Conservation (phyloP, 345 rosid species). For the Rhizophora apiculata region DNA sequence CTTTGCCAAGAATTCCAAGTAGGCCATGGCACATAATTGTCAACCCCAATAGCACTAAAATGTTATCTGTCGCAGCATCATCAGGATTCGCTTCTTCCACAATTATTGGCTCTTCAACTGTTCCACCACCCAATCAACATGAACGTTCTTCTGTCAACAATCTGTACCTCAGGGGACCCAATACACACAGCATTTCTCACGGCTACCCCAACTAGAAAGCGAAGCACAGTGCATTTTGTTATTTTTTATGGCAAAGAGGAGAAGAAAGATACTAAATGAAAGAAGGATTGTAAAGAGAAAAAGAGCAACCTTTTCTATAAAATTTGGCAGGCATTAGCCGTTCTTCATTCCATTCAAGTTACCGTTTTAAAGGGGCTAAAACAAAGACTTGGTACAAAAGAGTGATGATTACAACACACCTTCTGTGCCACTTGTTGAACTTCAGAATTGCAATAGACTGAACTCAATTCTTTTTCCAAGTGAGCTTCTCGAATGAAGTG, state of each 20-base stretch:
- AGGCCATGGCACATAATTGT: conserved; percentile 35
- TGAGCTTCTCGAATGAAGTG: no score
- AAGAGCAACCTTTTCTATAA: no score
- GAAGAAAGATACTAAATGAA: no score
- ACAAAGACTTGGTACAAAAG: no score
- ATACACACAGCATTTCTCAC: conserved; percentile 1
- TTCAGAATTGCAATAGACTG: no score
- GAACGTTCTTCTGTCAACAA: conserved; percentile 17
- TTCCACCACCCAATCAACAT: conserved; percentile 9
- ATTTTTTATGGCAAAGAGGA: not conserved
- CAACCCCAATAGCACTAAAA: conserved; percentile 18
- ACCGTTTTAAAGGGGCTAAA: no score
- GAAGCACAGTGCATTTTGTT: not conserved
- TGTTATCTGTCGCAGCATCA: conserved; percentile 41
- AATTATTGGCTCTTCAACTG: conserved; percentile 13
- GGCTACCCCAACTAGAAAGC: not conserved
- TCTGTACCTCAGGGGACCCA: not conserved
- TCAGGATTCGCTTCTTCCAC: conserved; percentile 35
- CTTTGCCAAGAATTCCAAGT: conserved; percentile 19
- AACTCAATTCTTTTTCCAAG: no score
- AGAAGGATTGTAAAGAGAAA: no score
- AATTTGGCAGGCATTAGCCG: no score
- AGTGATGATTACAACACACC: no score
- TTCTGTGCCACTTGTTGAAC: no score
- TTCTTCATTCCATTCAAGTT: no score